A percentile compares a stretch with the other conserved stretches of the same genome.
Evolutionary conservation across 2,329 filamentous ascomycete genomes (phyloP).

Genomic region (Ilyonectria mors-panacis): DNA sequence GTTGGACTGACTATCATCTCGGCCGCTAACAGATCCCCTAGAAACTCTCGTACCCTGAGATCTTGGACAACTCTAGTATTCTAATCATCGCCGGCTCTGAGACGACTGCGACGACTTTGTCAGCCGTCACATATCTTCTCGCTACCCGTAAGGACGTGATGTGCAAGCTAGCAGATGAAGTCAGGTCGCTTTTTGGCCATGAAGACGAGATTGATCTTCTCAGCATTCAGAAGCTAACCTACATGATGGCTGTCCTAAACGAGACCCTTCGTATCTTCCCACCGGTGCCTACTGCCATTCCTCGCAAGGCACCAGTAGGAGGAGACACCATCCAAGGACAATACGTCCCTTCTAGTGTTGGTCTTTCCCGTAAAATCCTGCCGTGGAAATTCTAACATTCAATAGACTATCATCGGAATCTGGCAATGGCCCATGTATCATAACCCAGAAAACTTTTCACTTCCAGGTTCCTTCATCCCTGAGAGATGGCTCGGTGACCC

Average conservation of each 20-base stretch:
- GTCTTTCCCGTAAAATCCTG: no score
- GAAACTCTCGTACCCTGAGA: background rate
- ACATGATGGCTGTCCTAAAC: constrained; percentile 27
- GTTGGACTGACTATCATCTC: no score
- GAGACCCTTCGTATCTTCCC: constrained; percentile 32
- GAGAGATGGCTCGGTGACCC: constrained; percentile 24
- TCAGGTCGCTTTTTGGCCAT: constrained; percentile 28
- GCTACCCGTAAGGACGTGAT: constrained; percentile 48
- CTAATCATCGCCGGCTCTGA: constrained; percentile 51
- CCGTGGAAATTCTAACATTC: background rate
- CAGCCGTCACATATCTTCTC: constrained; percentile 48
- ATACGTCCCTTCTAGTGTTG: constrained; percentile 5
- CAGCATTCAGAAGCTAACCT: constrained; percentile 27
- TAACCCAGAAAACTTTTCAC: constrained; percentile 14
- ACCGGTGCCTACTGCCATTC: constrained; percentile 17
- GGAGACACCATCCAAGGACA: constrained; percentile 13
- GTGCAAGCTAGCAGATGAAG: constrained; percentile 54
- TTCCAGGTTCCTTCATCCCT: constrained; percentile 19
- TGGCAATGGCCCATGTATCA: constrained; percentile 30
- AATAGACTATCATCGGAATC: constrained; percentile 9
- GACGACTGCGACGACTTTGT: constrained; percentile 51
- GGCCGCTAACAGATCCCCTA: constrained; percentile 1
- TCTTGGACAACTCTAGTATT: constrained; percentile 25
- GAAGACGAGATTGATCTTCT: constrained; percentile 32
- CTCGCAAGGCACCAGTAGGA: background rate